A percentile compares a stretch with the other conserved stretches of the same genome.
Evolutionary conservation across 495 filamentous ascomycete species (phyloP).

Genomic region (Neurospora sp.): DNA sequence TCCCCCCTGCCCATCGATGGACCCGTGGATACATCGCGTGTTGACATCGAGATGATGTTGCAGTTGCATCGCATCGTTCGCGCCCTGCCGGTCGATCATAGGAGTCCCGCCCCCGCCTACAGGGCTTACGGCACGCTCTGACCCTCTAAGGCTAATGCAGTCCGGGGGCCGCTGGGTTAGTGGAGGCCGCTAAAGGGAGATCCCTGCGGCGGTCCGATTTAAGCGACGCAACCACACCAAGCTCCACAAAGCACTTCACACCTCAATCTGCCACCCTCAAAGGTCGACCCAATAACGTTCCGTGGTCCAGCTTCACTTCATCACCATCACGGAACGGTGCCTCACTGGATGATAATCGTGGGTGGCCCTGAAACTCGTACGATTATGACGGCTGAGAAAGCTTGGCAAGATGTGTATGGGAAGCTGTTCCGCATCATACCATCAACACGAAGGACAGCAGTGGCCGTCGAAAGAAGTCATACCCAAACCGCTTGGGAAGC

Average conservation of each 20-base stretch:
- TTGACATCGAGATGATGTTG: not conserved
- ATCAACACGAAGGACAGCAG: not conserved
- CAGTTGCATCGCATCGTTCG: not conserved
- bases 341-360: not conserved
- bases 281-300: not conserved
- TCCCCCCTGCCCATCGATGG: not conserved
- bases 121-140: not conserved
- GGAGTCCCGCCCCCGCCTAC: not conserved
- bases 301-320: not conserved
- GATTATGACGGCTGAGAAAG: not conserved
- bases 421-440: not conserved
- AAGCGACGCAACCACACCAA: not conserved
- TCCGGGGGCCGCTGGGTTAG: not conserved
- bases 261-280: not conserved
- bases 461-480: not conserved
- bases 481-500: not conserved
- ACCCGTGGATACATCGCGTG: not conserved
- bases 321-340: not conserved
- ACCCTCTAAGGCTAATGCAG: not conserved
- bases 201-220: not conserved
- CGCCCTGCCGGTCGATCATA: not conserved
- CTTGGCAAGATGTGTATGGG: not conserved
- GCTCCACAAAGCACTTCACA: not conserved
- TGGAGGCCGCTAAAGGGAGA: not conserved
- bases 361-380: not conserved